Evolutionary conservation across 208 protist species (phyloP), one percentile per base, ranked within the genome.

Genomic region (Crithidia brevicula): DNA sequence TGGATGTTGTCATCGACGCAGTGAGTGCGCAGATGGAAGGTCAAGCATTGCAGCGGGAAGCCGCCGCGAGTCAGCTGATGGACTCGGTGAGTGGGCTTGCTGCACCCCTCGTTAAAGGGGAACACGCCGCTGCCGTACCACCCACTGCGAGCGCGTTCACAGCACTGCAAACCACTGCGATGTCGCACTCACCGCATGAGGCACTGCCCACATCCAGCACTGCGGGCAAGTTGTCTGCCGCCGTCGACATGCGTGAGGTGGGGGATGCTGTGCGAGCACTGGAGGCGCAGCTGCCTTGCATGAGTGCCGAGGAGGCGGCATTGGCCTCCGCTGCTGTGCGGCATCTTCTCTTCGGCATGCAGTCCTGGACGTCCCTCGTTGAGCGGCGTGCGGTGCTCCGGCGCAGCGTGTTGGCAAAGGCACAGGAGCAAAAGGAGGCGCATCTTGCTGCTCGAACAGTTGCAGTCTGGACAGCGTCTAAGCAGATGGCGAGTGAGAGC

Each of bases 261-360:
- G 58, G 23, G 10, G 51, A 20, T 0, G 62, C 70, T 5, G 57
- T 70, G 36, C 61, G 60, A 3, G 33, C 42, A 13, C 52, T 70
- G 11, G 63, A 72, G 20, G 28, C 51, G 27, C 70, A 54, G 30
- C 62, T 76, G 28, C 62, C 70, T 16, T 23, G n/a, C 31, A 76
- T 76, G 70, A 60, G 50, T 22, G 53, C 53, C 38, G 77, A 77
- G 62, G 77, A 79, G 57, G 72, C 63, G 0, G 63, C 68, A 9
- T 31, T 83, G 50, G 77, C 71, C 9, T 45, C 58, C 5, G 77
- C 72, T 9, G 66, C 66, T 8, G 62, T 51, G 25, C 57, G 71
- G 51, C 70, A 78, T 10, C 61, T 71, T 0, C 16, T 27, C 16
- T 69, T 60, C 53, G 72, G 72, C 13, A 61, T 79, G 1, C 46